Conservation (phyloP, 768 basidiomycete species). For the Collybia sp. region DNA sequence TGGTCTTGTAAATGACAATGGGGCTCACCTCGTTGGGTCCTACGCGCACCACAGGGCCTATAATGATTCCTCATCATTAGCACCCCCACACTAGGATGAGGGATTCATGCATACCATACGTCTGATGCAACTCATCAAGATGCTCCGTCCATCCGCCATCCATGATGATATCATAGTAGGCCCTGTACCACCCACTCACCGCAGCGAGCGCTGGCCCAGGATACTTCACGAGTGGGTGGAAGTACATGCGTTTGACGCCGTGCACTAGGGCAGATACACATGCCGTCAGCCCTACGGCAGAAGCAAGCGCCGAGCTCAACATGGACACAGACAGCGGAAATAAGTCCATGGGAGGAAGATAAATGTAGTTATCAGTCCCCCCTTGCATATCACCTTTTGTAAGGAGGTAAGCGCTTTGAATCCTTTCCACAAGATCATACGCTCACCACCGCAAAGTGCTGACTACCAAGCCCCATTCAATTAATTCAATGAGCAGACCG, state of each 20-base stretch:
- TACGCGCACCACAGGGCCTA: constrained; percentile 33
- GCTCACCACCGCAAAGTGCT: too few relatives aligned
- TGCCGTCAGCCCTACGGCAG: too few relatives aligned
- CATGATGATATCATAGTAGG: constrained; percentile 28
- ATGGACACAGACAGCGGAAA: too few relatives aligned
- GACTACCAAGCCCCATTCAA: too few relatives aligned
- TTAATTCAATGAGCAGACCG: too few relatives aligned
- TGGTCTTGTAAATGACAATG: neutral
- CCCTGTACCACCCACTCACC: constrained; percentile 25
- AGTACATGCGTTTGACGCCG: constrained; percentile 13
- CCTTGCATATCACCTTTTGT: too few relatives aligned
- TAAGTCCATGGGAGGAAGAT: too few relatives aligned
- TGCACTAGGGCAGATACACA: neutral
- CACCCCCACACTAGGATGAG: neutral
- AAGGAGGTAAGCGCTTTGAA: too few relatives aligned
- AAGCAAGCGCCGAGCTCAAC: too few relatives aligned
- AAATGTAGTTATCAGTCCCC: too few relatives aligned
- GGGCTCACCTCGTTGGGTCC: constrained; percentile 32
- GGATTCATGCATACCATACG: constrained; percentile 24
- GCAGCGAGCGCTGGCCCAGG: constrained; percentile 30
- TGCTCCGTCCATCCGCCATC: constrained; percentile 33
- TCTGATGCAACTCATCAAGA: constrained; percentile 27
- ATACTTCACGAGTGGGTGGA: constrained; percentile 23
- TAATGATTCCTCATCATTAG: neutral
- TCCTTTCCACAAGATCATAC: too few relatives aligned